A percentile compares a stretch with the other conserved stretches of the same genome.
Evolutionary conservation across 192 early-diverging fungal genomes (phyloP).

Genomic region (Coemansia sp.): DNA sequence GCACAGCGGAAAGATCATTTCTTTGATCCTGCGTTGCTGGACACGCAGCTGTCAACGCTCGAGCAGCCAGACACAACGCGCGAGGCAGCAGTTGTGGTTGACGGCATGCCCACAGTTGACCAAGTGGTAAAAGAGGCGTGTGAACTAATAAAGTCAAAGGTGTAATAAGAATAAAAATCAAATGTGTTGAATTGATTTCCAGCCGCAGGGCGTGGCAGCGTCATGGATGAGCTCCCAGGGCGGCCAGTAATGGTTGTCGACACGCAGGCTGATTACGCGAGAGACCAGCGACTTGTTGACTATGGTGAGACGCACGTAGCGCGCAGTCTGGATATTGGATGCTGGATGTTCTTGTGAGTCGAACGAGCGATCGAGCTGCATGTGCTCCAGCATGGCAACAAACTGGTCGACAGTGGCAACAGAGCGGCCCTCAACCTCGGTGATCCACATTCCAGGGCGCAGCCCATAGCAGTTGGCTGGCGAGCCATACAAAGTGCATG

Average conservation of each 20-base stretch:
- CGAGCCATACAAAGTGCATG: conserved; percentile 71
- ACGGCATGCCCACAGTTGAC: conserved; percentile 17
- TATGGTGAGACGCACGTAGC: conserved; percentile 50
- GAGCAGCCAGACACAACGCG: conserved; percentile 48
- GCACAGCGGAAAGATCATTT: conserved; percentile 59
- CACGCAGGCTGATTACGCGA: conserved; percentile 68
- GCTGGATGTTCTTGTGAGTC: not conserved
- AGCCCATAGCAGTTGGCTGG: conserved; percentile 67
- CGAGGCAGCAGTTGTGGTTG: conserved; percentile 37
- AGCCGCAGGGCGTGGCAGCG: conserved; percentile 48
- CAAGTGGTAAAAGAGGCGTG: conserved; percentile 26
- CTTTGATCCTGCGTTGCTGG: conserved; percentile 54
- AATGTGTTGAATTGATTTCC: conserved; percentile 38
- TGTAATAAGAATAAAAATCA: conserved; percentile 5
- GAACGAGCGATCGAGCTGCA: conserved; percentile 23
- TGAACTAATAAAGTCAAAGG: conserved; percentile 7
- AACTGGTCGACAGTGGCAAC: conserved; percentile 66
- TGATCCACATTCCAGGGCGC: conserved; percentile 75
- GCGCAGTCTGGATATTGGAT: conserved; percentile 11
- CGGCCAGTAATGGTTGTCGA: conserved; percentile 77
- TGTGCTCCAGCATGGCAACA: conserved; percentile 46
- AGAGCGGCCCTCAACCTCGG: conserved; percentile 64
- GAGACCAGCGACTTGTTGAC: conserved; percentile 57
- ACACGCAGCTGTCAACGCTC: conserved; percentile 63
- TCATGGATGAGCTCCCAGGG: conserved; percentile 66